Evolutionary conservation across 2,329 filamentous ascomycete species (phyloP).

Genomic region (Trichoderma atrobrunneum): DNA sequence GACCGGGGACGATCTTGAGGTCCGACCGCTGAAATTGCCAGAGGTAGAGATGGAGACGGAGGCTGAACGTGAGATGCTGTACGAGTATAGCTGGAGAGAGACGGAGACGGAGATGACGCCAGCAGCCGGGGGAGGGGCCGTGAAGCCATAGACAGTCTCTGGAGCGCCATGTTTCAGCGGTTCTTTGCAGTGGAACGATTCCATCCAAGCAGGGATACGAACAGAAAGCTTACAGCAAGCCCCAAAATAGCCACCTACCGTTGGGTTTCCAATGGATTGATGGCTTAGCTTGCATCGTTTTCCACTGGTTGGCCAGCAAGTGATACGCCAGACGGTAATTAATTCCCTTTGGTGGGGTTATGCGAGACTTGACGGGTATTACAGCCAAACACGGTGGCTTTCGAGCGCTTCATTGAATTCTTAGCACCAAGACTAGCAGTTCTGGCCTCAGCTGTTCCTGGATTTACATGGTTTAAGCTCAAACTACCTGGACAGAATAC

Average conservation of each 20-base stretch:
- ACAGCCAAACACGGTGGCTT: neutral
- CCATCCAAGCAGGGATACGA: neutral
- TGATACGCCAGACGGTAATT: neutral
- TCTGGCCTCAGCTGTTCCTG: neutral
- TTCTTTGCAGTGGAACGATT: neutral
- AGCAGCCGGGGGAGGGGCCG: slow-evolving; percentile 13
- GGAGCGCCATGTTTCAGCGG: neutral
- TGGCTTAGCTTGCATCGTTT: neutral
- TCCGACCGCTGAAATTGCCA: neutral
- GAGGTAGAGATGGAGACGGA: neutral
- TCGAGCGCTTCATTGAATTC: neutral
- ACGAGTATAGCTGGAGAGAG: neutral
- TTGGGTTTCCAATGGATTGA: neutral
- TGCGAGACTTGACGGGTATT: neutral
- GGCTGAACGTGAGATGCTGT: neutral
- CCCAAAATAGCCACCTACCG: neutral
- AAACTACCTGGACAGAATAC: neutral
- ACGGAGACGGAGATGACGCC: neutral
- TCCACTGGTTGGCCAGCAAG: neutral
- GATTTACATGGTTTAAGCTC: neutral
- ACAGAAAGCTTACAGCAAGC: neutral
- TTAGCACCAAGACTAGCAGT: neutral
- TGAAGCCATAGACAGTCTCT: neutral
- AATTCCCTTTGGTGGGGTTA: neutral
- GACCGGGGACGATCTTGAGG: slow-evolving; percentile 5